phyloP scores from a whole-genome alignment of 805 yeast species.

The Candida methanosorbosa region DNA sequence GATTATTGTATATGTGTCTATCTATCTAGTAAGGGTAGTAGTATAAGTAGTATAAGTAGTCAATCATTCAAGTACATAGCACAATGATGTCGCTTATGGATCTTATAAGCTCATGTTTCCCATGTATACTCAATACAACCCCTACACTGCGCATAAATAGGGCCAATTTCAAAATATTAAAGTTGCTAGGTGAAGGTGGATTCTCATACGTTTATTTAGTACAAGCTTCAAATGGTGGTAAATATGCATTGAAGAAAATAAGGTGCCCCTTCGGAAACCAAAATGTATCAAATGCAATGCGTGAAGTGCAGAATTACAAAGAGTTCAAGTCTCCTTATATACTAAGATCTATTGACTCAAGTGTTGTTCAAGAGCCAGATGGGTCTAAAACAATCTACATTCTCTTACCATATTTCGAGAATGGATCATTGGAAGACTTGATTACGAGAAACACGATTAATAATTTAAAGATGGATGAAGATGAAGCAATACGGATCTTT shows the following conservation, averaged over 20 bases:
- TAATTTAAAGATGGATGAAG: constrained; percentile 45
- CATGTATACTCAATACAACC: constrained; percentile 31
- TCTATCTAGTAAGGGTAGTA: too few relatives aligned
- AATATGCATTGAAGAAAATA: constrained; percentile 76
- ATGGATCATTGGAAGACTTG: constrained; percentile 75
- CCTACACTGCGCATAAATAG: constrained; percentile 60
- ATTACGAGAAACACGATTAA: constrained; percentile 57
- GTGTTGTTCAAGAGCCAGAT: constrained; percentile 62
- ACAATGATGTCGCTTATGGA: constrained; percentile 5
- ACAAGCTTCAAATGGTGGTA: constrained; percentile 35
- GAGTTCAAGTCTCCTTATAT: constrained; percentile 63
- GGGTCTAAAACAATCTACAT: constrained; percentile 77
- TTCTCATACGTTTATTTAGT: constrained; percentile 83
- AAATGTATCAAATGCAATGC: constrained; percentile 63
- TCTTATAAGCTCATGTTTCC: constrained; percentile 26
- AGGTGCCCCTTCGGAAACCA: constrained; percentile 82
- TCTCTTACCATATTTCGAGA: constrained; percentile 66
- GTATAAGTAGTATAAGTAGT: too few relatives aligned
- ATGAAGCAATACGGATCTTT: constrained; percentile 52
- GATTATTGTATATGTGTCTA: too few relatives aligned
- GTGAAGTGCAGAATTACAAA: constrained; percentile 69
- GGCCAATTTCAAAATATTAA: constrained; percentile 50
- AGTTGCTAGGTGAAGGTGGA: constrained; percentile 86
- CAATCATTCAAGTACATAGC: too few relatives aligned
- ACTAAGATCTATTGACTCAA: constrained; percentile 61